Percentiles rank a stretch among this genome's conserved stretches.
phyloP scores from a whole-genome alignment of 2,329 filamentous ascomycete genomes.

The Colletotrichum zoysiae region DNA sequence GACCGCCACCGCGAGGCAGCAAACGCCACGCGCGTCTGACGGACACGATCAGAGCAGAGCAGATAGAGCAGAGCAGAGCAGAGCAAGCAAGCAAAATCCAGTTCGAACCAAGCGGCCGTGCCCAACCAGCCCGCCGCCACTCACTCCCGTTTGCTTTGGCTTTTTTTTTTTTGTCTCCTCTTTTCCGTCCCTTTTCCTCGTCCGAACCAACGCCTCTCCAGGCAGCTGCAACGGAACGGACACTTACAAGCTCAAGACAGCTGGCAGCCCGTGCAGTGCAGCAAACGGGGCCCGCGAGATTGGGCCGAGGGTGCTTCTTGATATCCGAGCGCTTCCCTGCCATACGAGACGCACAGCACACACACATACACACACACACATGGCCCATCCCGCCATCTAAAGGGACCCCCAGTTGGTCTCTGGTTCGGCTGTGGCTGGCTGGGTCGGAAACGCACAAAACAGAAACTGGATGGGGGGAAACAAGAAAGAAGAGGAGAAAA shows the following conservation, averaged over 20 bases:
- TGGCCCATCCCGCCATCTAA: not conserved
- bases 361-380: too few relatives aligned
- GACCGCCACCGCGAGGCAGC: not conserved
- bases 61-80: not conserved
- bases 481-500: too few relatives aligned
- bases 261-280: slow-evolving; percentile 9
- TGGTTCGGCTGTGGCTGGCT: not conserved
- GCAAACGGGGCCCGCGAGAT: not conserved
- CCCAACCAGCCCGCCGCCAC: not conserved
- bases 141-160: too few relatives aligned
- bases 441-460: not conserved
- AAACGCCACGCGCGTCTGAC: not conserved
- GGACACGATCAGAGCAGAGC: not conserved
- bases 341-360: not conserved
- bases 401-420: too few relatives aligned
- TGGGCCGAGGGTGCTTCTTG: too few relatives aligned
- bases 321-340: not conserved
- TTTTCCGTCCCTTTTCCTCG: not conserved
- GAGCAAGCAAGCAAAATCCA: too few relatives aligned
- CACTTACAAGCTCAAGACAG: not conserved
- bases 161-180: not conserved
- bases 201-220: not conserved
- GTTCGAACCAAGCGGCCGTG: not conserved
- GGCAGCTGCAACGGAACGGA: too few relatives aligned
- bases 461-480: not conserved